Base-by-base conservation (phyloP, 495 filamentous ascomycete genomes). In the Podospora pseudocomata region DNA sequence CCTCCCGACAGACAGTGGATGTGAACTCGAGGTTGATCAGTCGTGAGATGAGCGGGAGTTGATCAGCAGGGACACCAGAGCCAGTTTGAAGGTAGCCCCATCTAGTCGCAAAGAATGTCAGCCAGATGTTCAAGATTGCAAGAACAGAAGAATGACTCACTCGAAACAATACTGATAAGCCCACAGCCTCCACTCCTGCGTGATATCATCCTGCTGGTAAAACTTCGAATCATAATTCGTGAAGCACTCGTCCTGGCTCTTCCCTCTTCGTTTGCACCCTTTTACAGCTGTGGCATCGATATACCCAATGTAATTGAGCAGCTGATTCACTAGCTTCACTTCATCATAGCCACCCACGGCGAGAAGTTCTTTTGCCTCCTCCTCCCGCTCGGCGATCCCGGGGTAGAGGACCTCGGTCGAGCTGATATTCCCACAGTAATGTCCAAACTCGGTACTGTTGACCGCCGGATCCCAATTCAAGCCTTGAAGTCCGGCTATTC, bases 11-110 rank as follows among this genome's bases (percentile, higher is more conserved):
- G 69, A 86, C 78, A 3, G 81, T 26, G 5, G 82, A 80, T 4
- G 78, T 67, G 74, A 85, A 90, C 13, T 82, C 74, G 0, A 91
- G 67, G 71, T 85, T 81, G 67, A 90, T 80, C 1, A 84, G 81
- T 7, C 90, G 87, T 7, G 89, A 91, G 66, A 92, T 82, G 5
- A 93, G 72, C 0, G 91, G 88, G 0, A 86, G 81, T 68, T 87
- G 83, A 68, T 79, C 71, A 0, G 70, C 55, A 0, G 90, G 90
- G 1, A 87, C 86, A 28, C 86, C 83, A 54, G 85, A 86, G 67
- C 90, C 90, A 5, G 88, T 90, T 71, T 85, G 83, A 27, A 91
- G 83, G 77, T 84, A 92, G 39, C 90, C 91, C 89, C 89, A 93
- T 49, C 39, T 49, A 86, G 82, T 74, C 77, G 73, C 70, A 74